These are phyloP conservation scores for Chaetomium cochliodes DNA, from an alignment of 495 filamentous ascomycete genomes.

Conservation along the genomic window DNA sequence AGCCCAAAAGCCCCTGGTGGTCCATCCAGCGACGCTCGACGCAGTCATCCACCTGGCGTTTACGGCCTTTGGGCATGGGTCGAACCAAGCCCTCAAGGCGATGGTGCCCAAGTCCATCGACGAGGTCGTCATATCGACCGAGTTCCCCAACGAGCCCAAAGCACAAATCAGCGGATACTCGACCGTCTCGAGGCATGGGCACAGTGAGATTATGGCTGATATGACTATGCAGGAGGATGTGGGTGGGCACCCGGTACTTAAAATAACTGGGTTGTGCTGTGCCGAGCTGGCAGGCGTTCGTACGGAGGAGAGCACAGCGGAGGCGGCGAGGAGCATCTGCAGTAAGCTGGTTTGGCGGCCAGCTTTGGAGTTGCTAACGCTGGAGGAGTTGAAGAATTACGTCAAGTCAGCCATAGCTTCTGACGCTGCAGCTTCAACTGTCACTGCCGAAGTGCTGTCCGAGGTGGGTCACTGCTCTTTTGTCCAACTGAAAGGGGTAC, in stretches of 20 bases:
- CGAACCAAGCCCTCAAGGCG: neutral
- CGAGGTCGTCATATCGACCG: neutral
- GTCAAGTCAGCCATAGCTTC: neutral
- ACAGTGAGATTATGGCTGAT: neutral
- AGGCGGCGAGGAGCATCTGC: neutral
- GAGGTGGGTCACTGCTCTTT: neutral
- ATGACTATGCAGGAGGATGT: neutral
- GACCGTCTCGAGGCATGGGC: neutral
- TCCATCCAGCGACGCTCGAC: neutral
- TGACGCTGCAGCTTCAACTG: neutral
- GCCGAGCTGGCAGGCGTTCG: neutral
- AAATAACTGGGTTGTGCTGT: neutral
- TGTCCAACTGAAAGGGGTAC: neutral
- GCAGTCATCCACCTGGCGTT: neutral
- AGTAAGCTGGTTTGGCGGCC: conserved; percentile 3
- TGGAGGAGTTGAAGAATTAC: neutral
- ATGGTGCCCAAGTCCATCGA: neutral
- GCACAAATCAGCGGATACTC: neutral
- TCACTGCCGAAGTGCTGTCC: neutral
- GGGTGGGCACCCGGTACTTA: neutral
- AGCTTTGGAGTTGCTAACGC: neutral
- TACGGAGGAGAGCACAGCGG: neutral
- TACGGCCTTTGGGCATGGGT: neutral
- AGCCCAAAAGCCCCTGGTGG: neutral
- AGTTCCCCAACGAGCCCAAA: neutral